Base-by-base conservation (phyloP, 1,284 basidiomycete genomes). In the Microbotryomycetes sp. region DNA sequence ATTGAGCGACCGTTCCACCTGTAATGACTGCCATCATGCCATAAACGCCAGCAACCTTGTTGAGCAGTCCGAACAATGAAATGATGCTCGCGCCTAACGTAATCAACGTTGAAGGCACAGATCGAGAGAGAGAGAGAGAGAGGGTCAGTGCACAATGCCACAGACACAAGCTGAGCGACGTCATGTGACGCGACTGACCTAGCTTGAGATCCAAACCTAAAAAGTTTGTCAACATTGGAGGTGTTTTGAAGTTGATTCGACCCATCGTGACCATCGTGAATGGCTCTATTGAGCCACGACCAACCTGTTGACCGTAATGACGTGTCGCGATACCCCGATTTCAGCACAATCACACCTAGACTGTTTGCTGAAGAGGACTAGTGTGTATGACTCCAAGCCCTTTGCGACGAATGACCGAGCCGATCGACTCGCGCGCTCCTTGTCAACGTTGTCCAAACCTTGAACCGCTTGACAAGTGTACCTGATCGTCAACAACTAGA, bases 21-120 rank as follows among this genome's bases (percentile, higher is more conserved):
- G 89, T 90, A 50, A 89, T 86, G 66, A 94, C 82, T 16, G 92
- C 92, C 56, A 98, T 86, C 67, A 99, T 84, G 57, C 94, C 94
- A 75, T 97, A 99, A 19, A 97, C 83, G 60, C 94, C 94, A 16
- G 94, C 94, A 57, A 93, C 93, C 79, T 99, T 99, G 83, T 99
- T 97, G 70, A 99, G 82, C 56, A 93, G 88, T 26, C 87, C 89
- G 70, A 96, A 94, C 57, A 93, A 81, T 19, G 93, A 80, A 63
- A 87, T 85, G 64, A 94, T 82, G 56, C 83, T 87, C 62, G 89
- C 90, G 55, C 80, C 80, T 80, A 19, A 19, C 36, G 12, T 19
- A 42, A 42, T 42, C 15, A 63, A 88, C 79, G 93, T 94, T 76
- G 93, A 82, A 77, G 93, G 91, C 64, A 92, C 80, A 59, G 89